phyloP scores from a whole-genome alignment of 2,329 filamentous ascomycete species.

The Diaporthe caulivora region DNA sequence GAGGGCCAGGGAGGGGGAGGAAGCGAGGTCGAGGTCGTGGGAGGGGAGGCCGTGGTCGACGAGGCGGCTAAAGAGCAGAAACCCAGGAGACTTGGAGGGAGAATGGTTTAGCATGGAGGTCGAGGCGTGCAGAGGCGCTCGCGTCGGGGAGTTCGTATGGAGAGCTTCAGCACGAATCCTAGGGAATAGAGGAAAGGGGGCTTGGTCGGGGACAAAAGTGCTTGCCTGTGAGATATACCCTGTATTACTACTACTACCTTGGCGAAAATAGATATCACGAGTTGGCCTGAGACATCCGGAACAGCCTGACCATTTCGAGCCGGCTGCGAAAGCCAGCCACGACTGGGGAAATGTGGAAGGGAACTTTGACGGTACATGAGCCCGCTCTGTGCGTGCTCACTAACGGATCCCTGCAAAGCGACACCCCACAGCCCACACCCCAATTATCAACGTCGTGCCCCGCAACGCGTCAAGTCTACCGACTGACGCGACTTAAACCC shows the following conservation, averaged over 20 bases:
- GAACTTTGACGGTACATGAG: constrained; percentile 9
- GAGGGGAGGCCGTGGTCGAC: constrained; percentile 40
- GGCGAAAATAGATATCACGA: not conserved
- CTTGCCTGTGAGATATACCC: constrained; percentile 33
- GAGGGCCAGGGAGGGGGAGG: constrained; percentile 50
- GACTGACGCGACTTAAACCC: constrained; percentile 34
- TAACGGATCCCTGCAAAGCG: not conserved
- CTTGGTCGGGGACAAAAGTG: not conserved
- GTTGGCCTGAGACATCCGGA: not conserved
- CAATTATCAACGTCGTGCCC: constrained; percentile 31
- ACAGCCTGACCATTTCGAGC: not conserved
- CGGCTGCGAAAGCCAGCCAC: not conserved
- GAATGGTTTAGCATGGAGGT: not conserved
- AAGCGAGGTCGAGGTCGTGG: constrained; percentile 50
- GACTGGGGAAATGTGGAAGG: not conserved
- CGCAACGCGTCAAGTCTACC: constrained; percentile 34
- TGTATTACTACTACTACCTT: constrained; percentile 30
- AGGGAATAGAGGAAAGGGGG: not conserved
- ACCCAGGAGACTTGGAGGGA: not conserved
- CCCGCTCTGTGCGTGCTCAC: not conserved
- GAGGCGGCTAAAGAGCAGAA: not conserved
- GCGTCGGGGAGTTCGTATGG: not conserved
- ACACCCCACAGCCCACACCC: constrained; percentile 14
- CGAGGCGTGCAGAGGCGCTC: not conserved
- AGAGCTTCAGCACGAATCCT: not conserved